Conservation (phyloP, 805 yeast species). For the Teunomyces aglyptinius region DNA sequence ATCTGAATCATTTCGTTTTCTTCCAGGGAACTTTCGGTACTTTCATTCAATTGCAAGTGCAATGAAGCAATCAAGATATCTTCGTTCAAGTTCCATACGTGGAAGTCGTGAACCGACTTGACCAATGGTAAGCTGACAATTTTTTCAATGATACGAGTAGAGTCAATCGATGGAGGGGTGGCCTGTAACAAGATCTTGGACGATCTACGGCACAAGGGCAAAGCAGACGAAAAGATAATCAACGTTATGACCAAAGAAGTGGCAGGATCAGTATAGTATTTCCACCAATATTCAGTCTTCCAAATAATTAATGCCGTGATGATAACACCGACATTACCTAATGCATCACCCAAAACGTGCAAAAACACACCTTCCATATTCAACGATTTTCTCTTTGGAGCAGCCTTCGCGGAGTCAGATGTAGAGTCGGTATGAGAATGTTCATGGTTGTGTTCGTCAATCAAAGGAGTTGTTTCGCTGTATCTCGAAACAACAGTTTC, state of each 20-base stretch:
- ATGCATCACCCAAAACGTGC: conserved; percentile 94
- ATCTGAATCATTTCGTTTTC: conserved; percentile 50
- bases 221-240: conserved; percentile 86
- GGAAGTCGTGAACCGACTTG: conserved; percentile 88
- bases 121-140: conserved; percentile 70
- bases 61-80: conserved; percentile 82
- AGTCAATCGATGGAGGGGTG: conserved; percentile 79
- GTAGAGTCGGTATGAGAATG: conserved; percentile 14
- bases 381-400: conserved; percentile 55
- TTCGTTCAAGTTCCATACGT: conserved; percentile 94
- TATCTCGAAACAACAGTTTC: conserved; percentile 44
- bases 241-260: conserved; percentile 82
- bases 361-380: conserved; percentile 97
- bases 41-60: conserved; percentile 63
- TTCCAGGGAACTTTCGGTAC: not conserved
- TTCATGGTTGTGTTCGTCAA: conserved; percentile 19
- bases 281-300: conserved; percentile 91
- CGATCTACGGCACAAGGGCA: conserved; percentile 84
- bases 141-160: conserved; percentile 68
- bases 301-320: conserved; percentile 86
- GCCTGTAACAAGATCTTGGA: conserved; percentile 89
- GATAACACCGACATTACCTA: conserved; percentile 94
- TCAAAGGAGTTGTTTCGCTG: conserved; percentile 37
- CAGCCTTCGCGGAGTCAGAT: conserved; percentile 10
- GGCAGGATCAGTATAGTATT: conserved; percentile 79